Base-by-base conservation (phyloP, 148 eudicot genomes). In the Drosera capensis region DNA sequence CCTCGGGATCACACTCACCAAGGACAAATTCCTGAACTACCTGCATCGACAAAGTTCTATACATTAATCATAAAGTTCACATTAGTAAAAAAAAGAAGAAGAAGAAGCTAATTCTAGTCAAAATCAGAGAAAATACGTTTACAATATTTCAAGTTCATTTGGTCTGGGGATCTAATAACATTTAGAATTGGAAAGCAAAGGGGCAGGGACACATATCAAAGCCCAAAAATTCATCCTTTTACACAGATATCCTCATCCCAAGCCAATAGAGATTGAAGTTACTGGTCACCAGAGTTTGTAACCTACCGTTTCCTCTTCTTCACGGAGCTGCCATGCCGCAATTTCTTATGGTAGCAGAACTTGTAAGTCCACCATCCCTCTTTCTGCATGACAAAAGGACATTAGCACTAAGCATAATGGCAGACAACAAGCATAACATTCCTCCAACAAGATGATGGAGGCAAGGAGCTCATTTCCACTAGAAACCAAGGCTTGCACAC, bases 301-400 rank as follows among this genome's bases (percentile, higher is more conserved):
- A 38, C 20, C 29, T 62, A 88, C 97, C 92, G 77, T 75, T 0
- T 75, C 86, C 51, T 83, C 92, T 67, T 88, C 97, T 68, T 71
- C 14, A 56, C 83, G 97, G 55, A 83, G 26, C 49, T 83, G 94
- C n/a, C n/a, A n/a, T n/a, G n/a, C 41, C 92, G 73, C 68, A 88
- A 36, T 42, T 51, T 54, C 59, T 74, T 53, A 52, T 74, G 78
- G 63, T 71, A 75, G 48, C 97, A 88, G 57, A 83, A 80, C 56
- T 88, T 86, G 52, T 88, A 88, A 14, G 78, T 54, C 97, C 97
- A 88, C 97, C 97, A 88, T 54, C 87, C 86, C 56, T 88, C 97
- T 88, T 78, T 86, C 97, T 88, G 94, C 77, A 78, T 4, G 18
- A 63, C 13, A 41, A 30, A 60, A 46, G 16, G 25, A 20, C 23